Evolutionary conservation across 192 early-diverging fungal genomes (phyloP).

Genomic region (Diversispora eburnea): DNA sequence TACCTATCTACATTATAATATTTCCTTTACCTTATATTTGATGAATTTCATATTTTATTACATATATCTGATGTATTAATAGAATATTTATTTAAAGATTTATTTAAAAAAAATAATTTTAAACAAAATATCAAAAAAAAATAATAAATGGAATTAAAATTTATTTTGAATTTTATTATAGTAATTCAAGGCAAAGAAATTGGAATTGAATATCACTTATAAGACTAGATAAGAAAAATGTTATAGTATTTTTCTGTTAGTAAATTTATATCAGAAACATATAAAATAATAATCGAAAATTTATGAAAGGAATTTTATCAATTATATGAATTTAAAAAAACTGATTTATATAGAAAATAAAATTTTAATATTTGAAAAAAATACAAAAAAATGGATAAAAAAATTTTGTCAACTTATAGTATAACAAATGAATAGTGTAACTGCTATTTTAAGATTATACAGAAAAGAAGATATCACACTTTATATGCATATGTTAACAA

Average conservation of each 20-base stretch:
- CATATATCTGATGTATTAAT: conserved; percentile 2
- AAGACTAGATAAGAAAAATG: neutral
- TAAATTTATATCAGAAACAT: neutral
- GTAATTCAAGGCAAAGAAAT: neutral
- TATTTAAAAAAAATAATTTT: conserved; percentile 12
- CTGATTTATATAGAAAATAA: neutral
- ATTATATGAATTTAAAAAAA: neutral
- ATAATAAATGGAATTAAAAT: too few relatives aligned
- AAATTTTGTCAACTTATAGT: neutral
- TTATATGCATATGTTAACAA: neutral
- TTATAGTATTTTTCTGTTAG: neutral
- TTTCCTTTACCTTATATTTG: neutral
- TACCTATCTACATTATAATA: too few relatives aligned
- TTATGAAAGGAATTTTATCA: conserved; percentile 1
- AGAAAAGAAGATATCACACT: neutral
- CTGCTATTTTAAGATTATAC: neutral
- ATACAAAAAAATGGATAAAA: neutral
- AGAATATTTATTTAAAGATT: conserved; percentile 8
- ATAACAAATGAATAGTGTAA: neutral
- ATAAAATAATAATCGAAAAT: neutral
- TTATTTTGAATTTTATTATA: conserved; percentile 1
- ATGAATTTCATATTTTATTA: conserved; percentile 3
- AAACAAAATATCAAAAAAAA: neutral
- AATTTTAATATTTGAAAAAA: neutral
- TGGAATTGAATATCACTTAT: neutral